Conservation (phyloP, 2,329 filamentous ascomycete species). For the Aspergillus novoparasiticus region DNA sequence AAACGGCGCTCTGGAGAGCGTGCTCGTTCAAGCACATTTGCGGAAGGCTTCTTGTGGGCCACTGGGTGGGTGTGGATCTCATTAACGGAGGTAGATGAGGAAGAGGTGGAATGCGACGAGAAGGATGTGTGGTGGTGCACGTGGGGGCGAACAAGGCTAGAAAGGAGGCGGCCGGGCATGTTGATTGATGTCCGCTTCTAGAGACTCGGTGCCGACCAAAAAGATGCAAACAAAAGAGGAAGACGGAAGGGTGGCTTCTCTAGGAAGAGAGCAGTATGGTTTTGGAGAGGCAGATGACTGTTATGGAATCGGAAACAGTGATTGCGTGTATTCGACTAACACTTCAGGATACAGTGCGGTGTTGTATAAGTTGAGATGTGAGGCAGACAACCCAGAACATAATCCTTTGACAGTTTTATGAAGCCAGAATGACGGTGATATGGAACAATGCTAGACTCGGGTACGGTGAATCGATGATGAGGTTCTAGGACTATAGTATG, state of each 20-base stretch:
- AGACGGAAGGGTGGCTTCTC: neutral
- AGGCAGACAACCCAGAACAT: constrained; percentile 23
- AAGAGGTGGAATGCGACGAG: constrained; percentile 36
- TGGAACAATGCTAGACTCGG: neutral
- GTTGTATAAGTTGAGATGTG: constrained; percentile 24
- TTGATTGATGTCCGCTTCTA: constrained; percentile 15
- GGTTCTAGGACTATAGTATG: neutral
- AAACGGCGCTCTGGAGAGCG: constrained; percentile 43
- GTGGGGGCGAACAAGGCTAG: constrained; percentile 42
- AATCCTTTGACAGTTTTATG: constrained; percentile 13
- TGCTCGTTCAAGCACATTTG: constrained; percentile 31
- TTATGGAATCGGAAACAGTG: neutral
- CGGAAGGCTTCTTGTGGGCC: constrained; percentile 30
- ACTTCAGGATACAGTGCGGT: constrained; percentile 28
- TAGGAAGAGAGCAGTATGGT: neutral
- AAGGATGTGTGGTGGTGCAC: constrained; percentile 32
- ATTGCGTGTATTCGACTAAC: neutral
- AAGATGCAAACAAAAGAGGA: neutral
- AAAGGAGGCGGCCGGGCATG: constrained; percentile 46
- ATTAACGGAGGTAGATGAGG: constrained; percentile 42
- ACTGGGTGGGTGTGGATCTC: constrained; percentile 30
- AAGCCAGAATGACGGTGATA: neutral
- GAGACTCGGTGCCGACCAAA: neutral
- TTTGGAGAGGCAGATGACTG: neutral
- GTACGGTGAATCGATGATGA: neutral